Conservation (phyloP, 768 basidiomycete genomes). For the Hygrophoropsis aurantiaca region DNA sequence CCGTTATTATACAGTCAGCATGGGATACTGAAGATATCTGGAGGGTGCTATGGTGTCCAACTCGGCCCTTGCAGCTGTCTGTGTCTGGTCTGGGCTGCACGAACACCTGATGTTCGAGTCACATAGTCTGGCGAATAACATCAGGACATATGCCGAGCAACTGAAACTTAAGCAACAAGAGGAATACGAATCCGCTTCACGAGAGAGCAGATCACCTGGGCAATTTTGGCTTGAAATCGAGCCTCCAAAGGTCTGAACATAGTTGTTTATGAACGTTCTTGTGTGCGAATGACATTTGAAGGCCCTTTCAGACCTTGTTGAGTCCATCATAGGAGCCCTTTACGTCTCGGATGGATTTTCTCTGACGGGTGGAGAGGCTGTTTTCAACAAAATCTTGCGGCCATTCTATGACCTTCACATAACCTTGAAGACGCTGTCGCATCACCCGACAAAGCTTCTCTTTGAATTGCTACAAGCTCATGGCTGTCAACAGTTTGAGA, state of each 20-base stretch:
- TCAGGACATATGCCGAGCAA: conserved; percentile 52
- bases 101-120: conserved; percentile 61
- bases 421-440: conserved; percentile 67
- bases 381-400: conserved; percentile 68
- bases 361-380: conserved; percentile 54
- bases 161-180: conserved; percentile 45
- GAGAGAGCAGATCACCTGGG: conserved; percentile 52
- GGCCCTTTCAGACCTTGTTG: conserved; percentile 78
- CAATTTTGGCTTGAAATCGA: conserved; percentile 81
- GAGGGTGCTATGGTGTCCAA: conserved; percentile 89
- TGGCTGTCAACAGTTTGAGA: conserved; percentile 66
- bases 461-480: conserved; percentile 72
- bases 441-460: conserved; percentile 75
- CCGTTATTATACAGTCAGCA: background rate
- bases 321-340: conserved; percentile 76
- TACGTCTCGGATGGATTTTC: conserved; percentile 76
- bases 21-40: conserved; percentile 3
- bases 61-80: conserved; percentile 71
- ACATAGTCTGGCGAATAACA: conserved; percentile 45
- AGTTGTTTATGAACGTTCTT: background rate
- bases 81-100: conserved; percentile 67
- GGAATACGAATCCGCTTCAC: conserved; percentile 46
- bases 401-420: conserved; percentile 82
- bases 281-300: conserved; percentile 24
- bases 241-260: conserved; percentile 64